Conservation (phyloP, 2,329 filamentous ascomycete genomes). For the Fusarium xyrophilum region DNA sequence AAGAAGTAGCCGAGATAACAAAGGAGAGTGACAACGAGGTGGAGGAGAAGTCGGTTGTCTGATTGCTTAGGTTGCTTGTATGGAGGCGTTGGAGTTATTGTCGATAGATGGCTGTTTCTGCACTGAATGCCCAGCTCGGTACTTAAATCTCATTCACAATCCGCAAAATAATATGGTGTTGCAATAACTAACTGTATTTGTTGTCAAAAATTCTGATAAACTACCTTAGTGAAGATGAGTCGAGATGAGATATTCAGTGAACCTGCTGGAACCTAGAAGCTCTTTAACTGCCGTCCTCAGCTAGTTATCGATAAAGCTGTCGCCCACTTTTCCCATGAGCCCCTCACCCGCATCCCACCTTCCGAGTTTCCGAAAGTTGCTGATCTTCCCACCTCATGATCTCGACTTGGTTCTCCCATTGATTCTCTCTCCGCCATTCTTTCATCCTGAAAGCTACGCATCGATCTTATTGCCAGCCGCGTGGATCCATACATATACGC, state of each 20-base stretch:
- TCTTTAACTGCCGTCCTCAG: not conserved
- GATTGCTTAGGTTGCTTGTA: not conserved
- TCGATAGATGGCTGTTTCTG: not conserved
- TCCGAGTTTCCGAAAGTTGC: constrained; percentile 28
- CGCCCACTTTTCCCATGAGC: constrained; percentile 29
- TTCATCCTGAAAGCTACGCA: not conserved
- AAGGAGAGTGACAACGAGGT: not conserved
- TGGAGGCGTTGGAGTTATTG: not conserved
- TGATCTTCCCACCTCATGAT: constrained; percentile 30
- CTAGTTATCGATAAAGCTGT: constrained; percentile 27
- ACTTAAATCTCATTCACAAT: not conserved
- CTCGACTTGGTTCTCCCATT: constrained; percentile 12
- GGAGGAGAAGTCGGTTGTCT: not conserved
- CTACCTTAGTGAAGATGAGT: not conserved
- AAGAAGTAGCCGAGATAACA: not conserved
- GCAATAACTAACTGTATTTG: not conserved
- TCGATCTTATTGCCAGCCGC: not conserved
- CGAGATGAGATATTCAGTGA: not conserved
- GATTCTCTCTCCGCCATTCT: not conserved
- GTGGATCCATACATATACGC: not conserved
- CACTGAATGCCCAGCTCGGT: not conserved
- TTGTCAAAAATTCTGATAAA: not conserved
- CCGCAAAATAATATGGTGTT: not conserved
- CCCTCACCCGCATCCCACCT: constrained; percentile 21
- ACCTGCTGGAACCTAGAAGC: not conserved